These are phyloP conservation scores for Chytriomyces hyalinus DNA, from an alignment of 192 early-diverging fungal species.

Conservation along the genomic window DNA sequence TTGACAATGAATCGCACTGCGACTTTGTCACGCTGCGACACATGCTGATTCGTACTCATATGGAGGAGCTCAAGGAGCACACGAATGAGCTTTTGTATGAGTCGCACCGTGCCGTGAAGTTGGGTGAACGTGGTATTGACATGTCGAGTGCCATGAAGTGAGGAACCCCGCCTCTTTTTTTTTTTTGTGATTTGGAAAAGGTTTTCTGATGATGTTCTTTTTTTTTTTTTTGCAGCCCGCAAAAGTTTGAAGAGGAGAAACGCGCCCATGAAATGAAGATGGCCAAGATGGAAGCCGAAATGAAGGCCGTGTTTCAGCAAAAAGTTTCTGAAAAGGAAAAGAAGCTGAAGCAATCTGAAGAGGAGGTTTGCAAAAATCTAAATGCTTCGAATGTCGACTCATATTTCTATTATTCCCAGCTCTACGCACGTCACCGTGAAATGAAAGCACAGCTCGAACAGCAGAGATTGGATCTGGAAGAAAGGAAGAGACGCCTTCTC, in stretches of 20 bases:
- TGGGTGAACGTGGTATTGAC: conserved; percentile 46
- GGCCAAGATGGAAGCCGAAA: conserved; percentile 98
- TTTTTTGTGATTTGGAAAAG: neutral
- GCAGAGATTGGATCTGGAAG: conserved; percentile 90
- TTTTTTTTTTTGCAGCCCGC: conserved; percentile 38
- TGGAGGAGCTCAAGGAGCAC: conserved; percentile 69
- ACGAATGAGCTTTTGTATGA: conserved; percentile 69
- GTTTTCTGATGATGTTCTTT: neutral
- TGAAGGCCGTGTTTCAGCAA: conserved; percentile 98
- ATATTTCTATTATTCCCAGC: conserved; percentile 32
- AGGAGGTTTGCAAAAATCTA: conserved; percentile 58
- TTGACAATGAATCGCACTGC: conserved; percentile 69
- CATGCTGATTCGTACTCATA: conserved; percentile 79
- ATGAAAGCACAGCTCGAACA: conserved; percentile 98
- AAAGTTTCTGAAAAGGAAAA: conserved; percentile 97
- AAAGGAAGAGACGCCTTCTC: conserved; percentile 90
- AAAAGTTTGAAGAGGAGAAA: conserved; percentile 92
- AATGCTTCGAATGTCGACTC: too few relatives aligned
- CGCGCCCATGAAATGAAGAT: conserved; percentile 91
- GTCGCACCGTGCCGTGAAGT: conserved; percentile 60
- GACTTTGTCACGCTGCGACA: conserved; percentile 67
- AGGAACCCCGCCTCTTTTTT: neutral
- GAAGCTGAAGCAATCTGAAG: conserved; percentile 97
- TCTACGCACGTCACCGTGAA: conserved; percentile 96
- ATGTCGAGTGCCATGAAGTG: conserved; percentile 27